A percentile compares a stretch with the other conserved stretches of the same genome.
phyloP scores from a whole-genome alignment of 228 moss, liverwort and hornwort genomes.

The Sphagnum magellanicum region DNA sequence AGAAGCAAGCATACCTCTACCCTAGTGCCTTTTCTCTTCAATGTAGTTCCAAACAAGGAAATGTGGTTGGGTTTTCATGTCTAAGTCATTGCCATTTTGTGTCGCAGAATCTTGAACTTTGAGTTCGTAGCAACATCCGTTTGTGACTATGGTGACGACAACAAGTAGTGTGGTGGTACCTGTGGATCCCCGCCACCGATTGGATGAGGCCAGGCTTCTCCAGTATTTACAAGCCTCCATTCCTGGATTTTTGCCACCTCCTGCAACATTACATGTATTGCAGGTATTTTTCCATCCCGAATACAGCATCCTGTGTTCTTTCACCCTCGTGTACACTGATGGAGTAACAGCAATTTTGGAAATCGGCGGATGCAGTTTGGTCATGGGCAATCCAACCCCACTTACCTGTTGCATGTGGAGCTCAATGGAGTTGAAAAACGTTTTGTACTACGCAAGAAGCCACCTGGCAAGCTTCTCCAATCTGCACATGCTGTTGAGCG shows the following conservation, averaged over 20 bases:
- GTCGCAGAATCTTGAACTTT: too few species aligned
- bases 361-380: slow-evolving; percentile 67
- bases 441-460: slow-evolving; percentile 93
- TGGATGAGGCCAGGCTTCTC: slow-evolving; percentile 52
- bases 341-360: too few species aligned
- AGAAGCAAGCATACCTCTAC: too few species aligned
- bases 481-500: slow-evolving; percentile 95
- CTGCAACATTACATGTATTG: slow-evolving; percentile 50
- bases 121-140: not conserved
- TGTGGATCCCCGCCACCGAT: slow-evolving; percentile 62
- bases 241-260: slow-evolving; percentile 50
- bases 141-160: slow-evolving; percentile 22
- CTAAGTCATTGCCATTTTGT: too few species aligned
- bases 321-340: not conserved
- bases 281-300: slow-evolving; percentile 33
- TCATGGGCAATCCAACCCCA: slow-evolving; percentile 97
- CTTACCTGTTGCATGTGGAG: slow-evolving; percentile 61
- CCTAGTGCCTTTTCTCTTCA: too few species aligned
- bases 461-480: slow-evolving; percentile 83
- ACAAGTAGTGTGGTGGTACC: slow-evolving; percentile 60
- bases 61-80: too few species aligned
- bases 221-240: slow-evolving; percentile 64
- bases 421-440: slow-evolving; percentile 34
- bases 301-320: not conserved
- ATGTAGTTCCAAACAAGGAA: too few species aligned